Conservation (phyloP, 768 basidiomycete genomes). For the Boletus rubropictus region DNA sequence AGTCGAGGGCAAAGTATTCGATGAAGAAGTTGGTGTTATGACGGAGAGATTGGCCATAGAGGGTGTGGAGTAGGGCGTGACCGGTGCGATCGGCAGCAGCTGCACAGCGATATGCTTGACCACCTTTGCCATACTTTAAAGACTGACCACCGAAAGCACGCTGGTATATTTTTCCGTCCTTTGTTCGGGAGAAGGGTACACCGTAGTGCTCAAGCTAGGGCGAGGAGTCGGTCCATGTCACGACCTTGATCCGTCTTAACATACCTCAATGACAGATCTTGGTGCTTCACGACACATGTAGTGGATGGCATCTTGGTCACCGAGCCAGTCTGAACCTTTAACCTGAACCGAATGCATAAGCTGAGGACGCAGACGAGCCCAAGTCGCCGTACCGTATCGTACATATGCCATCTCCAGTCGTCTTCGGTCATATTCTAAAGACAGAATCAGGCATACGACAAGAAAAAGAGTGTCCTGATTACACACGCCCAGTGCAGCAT, state of each 20-base stretch:
- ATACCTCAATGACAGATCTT: conserved; percentile 84
- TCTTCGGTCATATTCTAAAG: conserved; percentile 96
- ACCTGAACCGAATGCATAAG: conserved; percentile 49
- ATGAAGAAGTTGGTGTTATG: conserved; percentile 99
- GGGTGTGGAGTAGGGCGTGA: conserved; percentile 95
- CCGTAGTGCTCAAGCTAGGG: conserved; percentile 94
- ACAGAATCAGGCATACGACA: conserved; percentile 3
- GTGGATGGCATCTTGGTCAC: conserved; percentile 99
- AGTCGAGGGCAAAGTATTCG: conserved; percentile 98
- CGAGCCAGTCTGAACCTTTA: conserved; percentile 99
- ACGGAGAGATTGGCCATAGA: conserved; percentile 97
- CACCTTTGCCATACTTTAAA: conserved; percentile 93
- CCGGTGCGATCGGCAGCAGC: conserved; percentile 98
- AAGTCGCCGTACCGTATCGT: conserved; percentile 67
- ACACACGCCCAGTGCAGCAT: conserved; percentile 89
- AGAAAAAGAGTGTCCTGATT: background rate
- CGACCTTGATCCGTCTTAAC: conserved; percentile 5
- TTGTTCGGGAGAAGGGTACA: conserved; percentile 96
- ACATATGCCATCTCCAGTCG: conserved; percentile 99
- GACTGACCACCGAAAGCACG: conserved; percentile 99
- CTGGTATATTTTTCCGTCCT: conserved; percentile 99
- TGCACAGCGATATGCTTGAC: conserved; percentile 98
- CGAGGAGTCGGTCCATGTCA: background rate
- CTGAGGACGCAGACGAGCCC: conserved; percentile 2
- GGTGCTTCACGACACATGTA: conserved; percentile 99